Percentiles rank a stretch among this genome's conserved stretches.
Conservation (phyloP, 2,329 filamentous ascomycete genomes). For the Arthrobotrys sinensis region DNA sequence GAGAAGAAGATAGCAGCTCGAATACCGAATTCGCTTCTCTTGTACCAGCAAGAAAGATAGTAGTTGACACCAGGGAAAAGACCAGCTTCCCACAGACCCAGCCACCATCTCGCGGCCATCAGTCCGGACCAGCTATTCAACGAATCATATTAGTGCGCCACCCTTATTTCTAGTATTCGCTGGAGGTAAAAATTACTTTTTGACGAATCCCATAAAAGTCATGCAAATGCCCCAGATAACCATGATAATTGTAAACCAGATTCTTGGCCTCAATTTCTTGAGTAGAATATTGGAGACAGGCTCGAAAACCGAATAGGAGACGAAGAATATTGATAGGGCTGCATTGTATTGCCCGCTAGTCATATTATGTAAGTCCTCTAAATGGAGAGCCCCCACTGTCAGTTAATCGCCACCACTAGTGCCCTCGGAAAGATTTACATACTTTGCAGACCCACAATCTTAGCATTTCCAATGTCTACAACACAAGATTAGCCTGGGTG, state of each 20-base stretch:
- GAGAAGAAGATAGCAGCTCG: constrained; percentile 78
- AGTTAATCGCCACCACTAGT: constrained; percentile 9
- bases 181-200: constrained; percentile 67
- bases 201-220: constrained; percentile 78
- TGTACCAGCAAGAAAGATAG: constrained; percentile 88
- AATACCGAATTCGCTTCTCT: constrained; percentile 82
- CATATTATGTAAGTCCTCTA: constrained; percentile 69
- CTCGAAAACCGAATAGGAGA: constrained; percentile 86
- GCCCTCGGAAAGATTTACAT: constrained; percentile 67
- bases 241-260: constrained; percentile 89
- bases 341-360: constrained; percentile 79
- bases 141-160: not conserved
- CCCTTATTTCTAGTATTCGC: not conserved
- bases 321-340: constrained; percentile 85
- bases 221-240: constrained; percentile 71
- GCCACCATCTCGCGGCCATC: constrained; percentile 78
- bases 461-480: constrained; percentile 74
- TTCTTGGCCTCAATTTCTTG: constrained; percentile 80
- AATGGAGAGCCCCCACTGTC: not conserved
- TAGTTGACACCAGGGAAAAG: constrained; percentile 84
- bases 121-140: constrained; percentile 72
- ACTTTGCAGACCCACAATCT: constrained; percentile 72
- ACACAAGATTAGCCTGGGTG: constrained; percentile 75
- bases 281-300: constrained; percentile 84
- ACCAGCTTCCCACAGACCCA: constrained; percentile 82